Conservation (phyloP, 306 rosid species). For the Acacia acuminata region DNA sequence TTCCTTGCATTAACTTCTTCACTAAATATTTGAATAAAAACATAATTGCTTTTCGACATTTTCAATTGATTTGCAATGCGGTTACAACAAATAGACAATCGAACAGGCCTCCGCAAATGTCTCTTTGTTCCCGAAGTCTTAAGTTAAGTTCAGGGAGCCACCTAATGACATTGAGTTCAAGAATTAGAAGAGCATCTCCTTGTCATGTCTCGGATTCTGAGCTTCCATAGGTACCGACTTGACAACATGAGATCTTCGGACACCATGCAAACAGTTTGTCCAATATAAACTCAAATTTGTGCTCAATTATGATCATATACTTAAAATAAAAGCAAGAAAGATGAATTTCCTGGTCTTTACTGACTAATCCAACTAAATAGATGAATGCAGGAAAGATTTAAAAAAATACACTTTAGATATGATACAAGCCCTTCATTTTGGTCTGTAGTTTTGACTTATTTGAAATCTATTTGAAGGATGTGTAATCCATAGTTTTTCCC, state of each 20-base stretch:
- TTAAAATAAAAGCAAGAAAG: slow-evolving; percentile 25
- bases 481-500: too few species aligned
- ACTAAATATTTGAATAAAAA: background rate
- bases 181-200: slow-evolving; percentile 56
- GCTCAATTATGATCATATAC: slow-evolving; percentile 31
- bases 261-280: slow-evolving; percentile 24
- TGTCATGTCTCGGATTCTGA: slow-evolving; percentile 93
- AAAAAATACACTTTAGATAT: background rate
- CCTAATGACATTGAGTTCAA: slow-evolving; percentile 50
- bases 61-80: slow-evolving; percentile 44
- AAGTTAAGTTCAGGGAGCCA: slow-evolving; percentile 45
- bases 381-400: background rate
- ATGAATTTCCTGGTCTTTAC: slow-evolving; percentile 27
- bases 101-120: slow-evolving; percentile 70
- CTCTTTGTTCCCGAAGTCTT: slow-evolving; percentile 42
- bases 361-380: background rate
- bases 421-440: too few species aligned
- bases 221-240: slow-evolving; percentile 50
- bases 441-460: too few species aligned
- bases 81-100: slow-evolving; percentile 60
- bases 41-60: slow-evolving; percentile 17
- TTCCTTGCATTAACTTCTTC: too few species aligned
- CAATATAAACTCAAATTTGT: slow-evolving; percentile 26
- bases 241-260: too few species aligned
- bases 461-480: too few species aligned